phyloP scores from a whole-genome alignment of 1,284 basidiomycete genomes.

The Ceratobasidium sp. region DNA sequence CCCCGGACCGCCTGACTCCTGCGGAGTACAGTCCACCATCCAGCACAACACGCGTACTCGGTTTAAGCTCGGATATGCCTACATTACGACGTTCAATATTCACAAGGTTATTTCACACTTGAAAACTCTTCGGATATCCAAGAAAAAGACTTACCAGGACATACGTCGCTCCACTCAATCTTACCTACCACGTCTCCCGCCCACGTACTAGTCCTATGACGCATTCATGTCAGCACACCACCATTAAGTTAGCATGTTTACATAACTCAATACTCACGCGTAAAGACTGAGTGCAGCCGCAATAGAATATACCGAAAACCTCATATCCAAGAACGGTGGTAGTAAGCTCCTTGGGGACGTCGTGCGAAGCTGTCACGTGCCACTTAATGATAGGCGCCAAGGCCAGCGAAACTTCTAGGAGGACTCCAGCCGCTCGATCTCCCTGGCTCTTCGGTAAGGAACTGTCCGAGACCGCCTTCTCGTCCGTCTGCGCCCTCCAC shows the following conservation, averaged over 20 bases:
- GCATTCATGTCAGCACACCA: not conserved
- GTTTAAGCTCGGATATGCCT: slow-evolving; percentile 46
- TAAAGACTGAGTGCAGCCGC: slow-evolving; percentile 16
- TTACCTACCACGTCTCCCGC: slow-evolving; percentile 46
- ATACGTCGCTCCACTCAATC: slow-evolving; percentile 47
- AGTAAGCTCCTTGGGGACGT: not conserved
- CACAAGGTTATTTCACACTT: not conserved
- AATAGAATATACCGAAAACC: slow-evolving; percentile 35
- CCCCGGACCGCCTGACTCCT: slow-evolving; percentile 46
- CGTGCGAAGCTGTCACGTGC: slow-evolving; percentile 31
- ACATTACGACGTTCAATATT: not conserved
- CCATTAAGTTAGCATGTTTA: not conserved
- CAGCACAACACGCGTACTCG: slow-evolving; percentile 47
- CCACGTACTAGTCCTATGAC: slow-evolving; percentile 24
- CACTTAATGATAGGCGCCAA: too few relatives aligned
- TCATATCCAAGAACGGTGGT: slow-evolving; percentile 21
- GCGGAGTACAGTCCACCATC: slow-evolving; percentile 49
- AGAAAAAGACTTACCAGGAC: slow-evolving; percentile 31
- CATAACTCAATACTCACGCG: not conserved
- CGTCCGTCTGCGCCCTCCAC: too few relatives aligned
- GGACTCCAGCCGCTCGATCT: too few relatives aligned
- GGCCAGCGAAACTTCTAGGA: too few relatives aligned
- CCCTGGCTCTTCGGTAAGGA: too few relatives aligned
- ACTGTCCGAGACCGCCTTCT: too few relatives aligned
- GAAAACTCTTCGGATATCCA: not conserved